phyloP scores from a whole-genome alignment of 2,329 filamentous ascomycete genomes.

The Xylaria sp. region DNA sequence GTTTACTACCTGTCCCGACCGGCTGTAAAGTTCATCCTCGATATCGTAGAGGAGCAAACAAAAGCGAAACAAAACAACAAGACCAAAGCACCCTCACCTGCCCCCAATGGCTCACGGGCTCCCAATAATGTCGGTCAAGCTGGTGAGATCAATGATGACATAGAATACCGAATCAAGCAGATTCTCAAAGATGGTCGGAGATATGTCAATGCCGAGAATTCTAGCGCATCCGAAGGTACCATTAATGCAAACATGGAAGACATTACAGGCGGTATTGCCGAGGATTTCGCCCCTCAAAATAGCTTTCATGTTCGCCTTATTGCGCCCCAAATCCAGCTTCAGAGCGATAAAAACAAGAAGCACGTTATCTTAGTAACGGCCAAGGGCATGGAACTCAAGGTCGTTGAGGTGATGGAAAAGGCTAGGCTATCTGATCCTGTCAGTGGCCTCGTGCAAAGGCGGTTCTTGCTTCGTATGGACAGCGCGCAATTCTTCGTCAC shows the following conservation, averaged over 20 bases:
- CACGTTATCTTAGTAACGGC: slow-evolving; percentile 96
- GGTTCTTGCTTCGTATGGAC: slow-evolving; percentile 95
- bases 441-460: slow-evolving; percentile 92
- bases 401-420: slow-evolving; percentile 98
- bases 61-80: slow-evolving; percentile 68
- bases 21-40: slow-evolving; percentile 96
- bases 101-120: slow-evolving; percentile 47
- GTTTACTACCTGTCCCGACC: slow-evolving; percentile 97
- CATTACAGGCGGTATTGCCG: slow-evolving; percentile 78
- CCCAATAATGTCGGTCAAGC: slow-evolving; percentile 57
- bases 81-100: slow-evolving; percentile 44
- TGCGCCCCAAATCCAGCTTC: slow-evolving; percentile 95
- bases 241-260: slow-evolving; percentile 65
- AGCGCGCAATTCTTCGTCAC: slow-evolving; percentile 98
- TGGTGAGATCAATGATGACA: slow-evolving; percentile 69
- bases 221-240: slow-evolving; percentile 50
- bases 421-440: slow-evolving; percentile 90
- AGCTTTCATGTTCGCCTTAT: slow-evolving; percentile 95
- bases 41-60: slow-evolving; percentile 94
- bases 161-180: slow-evolving; percentile 87
- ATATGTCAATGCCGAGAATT: slow-evolving; percentile 79
- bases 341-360: slow-evolving; percentile 97
- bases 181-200: slow-evolving; percentile 85
- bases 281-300: slow-evolving; percentile 90
- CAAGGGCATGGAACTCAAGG: slow-evolving; percentile 98